Evolutionary conservation across 2,329 filamentous ascomycete species (phyloP).

Genomic region (Chaetomiaceae sp.): DNA sequence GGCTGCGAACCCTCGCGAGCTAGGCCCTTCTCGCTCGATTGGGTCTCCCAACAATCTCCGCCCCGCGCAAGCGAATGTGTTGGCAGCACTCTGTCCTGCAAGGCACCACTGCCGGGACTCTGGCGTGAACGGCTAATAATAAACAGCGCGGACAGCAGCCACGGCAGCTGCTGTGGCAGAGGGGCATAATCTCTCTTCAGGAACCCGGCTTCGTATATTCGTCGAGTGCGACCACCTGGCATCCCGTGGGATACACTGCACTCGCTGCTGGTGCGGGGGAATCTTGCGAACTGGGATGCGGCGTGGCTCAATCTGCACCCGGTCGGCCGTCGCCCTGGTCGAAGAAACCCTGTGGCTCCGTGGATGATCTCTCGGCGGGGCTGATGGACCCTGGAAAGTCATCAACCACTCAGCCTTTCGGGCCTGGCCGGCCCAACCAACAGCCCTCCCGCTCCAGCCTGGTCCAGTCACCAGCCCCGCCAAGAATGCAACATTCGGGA

Average conservation of each 20-base stretch:
- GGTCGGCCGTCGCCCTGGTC: background rate
- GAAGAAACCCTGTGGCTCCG: slow-evolving; percentile 6
- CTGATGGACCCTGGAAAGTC: slow-evolving; percentile 1
- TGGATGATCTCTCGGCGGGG: slow-evolving; percentile 7
- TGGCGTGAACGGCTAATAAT: background rate
- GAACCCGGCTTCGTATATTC: slow-evolving; percentile 7
- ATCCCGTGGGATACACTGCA: slow-evolving; percentile 5
- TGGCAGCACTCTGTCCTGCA: slow-evolving; percentile 5
- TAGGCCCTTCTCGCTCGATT: background rate
- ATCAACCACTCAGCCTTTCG: slow-evolving; percentile 12
- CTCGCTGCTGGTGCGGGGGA: slow-evolving; percentile 10
- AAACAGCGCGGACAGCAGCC: background rate
- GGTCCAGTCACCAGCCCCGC: slow-evolving; percentile 13
- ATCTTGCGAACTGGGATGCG: slow-evolving; percentile 3
- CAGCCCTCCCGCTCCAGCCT: slow-evolving; percentile 5
- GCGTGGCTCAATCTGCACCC: slow-evolving; percentile 19
- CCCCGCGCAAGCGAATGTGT: background rate
- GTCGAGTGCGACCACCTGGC: slow-evolving; percentile 5
- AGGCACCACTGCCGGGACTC: slow-evolving; percentile 7
- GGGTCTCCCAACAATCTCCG: background rate
- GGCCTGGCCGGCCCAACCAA: slow-evolving; percentile 7
- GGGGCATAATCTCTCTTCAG: background rate
- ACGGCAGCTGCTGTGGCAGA: slow-evolving; percentile 1
- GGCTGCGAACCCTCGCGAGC: background rate
- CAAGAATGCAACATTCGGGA: slow-evolving; percentile 16